These are phyloP conservation scores for Stenocarpella maydis DNA, from an alignment of 2,329 filamentous ascomycete genomes.

Conservation along the genomic window DNA sequence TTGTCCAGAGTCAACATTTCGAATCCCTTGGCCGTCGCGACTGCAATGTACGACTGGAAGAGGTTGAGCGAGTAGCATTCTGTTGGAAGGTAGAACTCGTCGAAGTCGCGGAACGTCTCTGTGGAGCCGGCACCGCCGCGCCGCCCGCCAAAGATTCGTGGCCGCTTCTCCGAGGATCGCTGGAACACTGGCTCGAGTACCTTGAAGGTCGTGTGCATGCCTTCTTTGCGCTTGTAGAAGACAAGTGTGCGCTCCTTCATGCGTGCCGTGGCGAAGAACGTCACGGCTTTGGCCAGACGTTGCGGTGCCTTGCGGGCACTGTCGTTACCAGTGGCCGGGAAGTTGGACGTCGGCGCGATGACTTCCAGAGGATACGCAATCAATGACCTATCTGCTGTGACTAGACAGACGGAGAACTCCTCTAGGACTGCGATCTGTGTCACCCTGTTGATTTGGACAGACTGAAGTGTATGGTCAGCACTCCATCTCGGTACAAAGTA, in stretches of 20 bases:
- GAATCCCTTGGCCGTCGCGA: conserved; percentile 89
- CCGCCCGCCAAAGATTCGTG: conserved; percentile 70
- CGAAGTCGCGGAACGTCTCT: conserved; percentile 97
- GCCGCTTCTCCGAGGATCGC: conserved; percentile 85
- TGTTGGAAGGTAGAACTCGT: conserved; percentile 97
- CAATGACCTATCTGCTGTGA: conserved; percentile 90
- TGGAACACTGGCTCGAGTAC: conserved; percentile 96
- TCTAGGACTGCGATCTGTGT: conserved; percentile 95
- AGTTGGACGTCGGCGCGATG: conserved; percentile 71
- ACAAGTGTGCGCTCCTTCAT: conserved; percentile 97
- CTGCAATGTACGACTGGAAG: conserved; percentile 92
- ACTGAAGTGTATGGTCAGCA: conserved; percentile 49
- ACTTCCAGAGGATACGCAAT: conserved; percentile 95
- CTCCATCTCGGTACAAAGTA: neutral
- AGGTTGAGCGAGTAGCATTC: conserved; percentile 96
- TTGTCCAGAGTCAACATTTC: conserved; percentile 97
- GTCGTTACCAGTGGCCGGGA: conserved; percentile 70
- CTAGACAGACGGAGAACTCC: conserved; percentile 90
- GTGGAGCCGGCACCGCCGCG: conserved; percentile 73
- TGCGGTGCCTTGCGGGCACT: conserved; percentile 87
- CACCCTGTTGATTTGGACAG: conserved; percentile 78
- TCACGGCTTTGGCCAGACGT: conserved; percentile 89
- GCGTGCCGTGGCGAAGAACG: conserved; percentile 93
- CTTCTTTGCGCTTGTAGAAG: conserved; percentile 97
- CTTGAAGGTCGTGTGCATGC: conserved; percentile 92